Evolutionary conservation across 1,139 yeast species (phyloP).

Genomic region (Candida sp.): DNA sequence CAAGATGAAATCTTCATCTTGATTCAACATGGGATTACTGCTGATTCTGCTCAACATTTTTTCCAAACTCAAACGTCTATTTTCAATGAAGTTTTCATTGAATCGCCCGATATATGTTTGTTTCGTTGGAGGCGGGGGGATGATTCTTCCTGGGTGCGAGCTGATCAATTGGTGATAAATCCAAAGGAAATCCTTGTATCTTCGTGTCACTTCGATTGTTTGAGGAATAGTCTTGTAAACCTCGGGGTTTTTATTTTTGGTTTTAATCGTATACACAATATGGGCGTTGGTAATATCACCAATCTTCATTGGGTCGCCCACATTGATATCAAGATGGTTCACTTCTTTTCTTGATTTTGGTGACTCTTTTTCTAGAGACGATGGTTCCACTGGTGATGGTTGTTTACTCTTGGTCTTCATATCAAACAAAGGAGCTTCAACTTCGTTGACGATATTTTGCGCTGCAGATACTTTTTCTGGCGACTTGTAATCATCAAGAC

Average conservation of each 20-base stretch:
- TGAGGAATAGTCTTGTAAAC: conserved; percentile 21
- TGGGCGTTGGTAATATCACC: conserved; percentile 90
- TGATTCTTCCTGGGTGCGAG: conserved; percentile 85
- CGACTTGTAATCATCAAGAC: conserved; percentile 14
- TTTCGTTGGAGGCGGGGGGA: conserved; percentile 97
- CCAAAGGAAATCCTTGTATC: conserved; percentile 86
- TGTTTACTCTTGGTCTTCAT: conserved; percentile 12
- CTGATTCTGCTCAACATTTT: conserved; percentile 77
- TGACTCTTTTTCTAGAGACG: background rate
- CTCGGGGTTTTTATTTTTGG: conserved; percentile 39
- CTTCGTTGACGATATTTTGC: conserved; percentile 24
- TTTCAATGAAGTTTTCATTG: conserved; percentile 85
- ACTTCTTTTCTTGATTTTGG: conserved; percentile 4
- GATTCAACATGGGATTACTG: conserved; percentile 50
- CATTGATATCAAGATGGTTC: conserved; percentile 56
- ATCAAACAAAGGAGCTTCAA: conserved; percentile 52
- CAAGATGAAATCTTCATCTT: conserved; percentile 72
- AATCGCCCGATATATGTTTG: conserved; percentile 84
- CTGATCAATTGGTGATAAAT: conserved; percentile 82
- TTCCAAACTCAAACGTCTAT: conserved; percentile 82
- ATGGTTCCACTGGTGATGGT: conserved; percentile 1
- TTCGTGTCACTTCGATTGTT: conserved; percentile 57
- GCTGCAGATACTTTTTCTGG: conserved; percentile 2
- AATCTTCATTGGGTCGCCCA: conserved; percentile 89
- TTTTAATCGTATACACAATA: conserved; percentile 77